Percentiles rank a stretch among this genome's conserved stretches.
phyloP scores from a whole-genome alignment of 768 basidiomycete species.

The Leccinum aurantiacum region DNA sequence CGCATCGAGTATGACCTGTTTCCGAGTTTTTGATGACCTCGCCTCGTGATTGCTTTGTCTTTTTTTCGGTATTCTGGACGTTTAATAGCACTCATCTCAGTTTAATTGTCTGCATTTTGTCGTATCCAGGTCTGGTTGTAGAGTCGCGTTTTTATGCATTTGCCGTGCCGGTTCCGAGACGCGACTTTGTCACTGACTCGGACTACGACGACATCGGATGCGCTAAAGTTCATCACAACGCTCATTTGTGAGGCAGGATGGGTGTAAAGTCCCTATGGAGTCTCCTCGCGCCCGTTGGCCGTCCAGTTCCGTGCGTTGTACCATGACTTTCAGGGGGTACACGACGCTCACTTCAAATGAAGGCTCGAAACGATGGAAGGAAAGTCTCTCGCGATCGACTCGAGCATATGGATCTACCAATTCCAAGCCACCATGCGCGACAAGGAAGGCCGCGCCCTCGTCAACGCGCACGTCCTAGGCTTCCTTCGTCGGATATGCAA shows the following conservation, averaged over 20 bases:
- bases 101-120: conserved; percentile 19
- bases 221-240: not conserved
- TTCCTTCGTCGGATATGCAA: conserved; percentile 90
- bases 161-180: not conserved
- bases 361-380: conserved; percentile 95
- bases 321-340: not conserved
- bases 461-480: conserved; percentile 93
- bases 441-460: conserved; percentile 86
- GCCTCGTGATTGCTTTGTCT: conserved; percentile 7
- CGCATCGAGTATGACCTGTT: not conserved
- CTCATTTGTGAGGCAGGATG: conserved; percentile 45
- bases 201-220: not conserved
- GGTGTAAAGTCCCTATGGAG: conserved; percentile 98
- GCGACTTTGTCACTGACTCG: conserved; percentile 9
- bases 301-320: conserved; percentile 79
- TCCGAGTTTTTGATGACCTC: conserved; percentile 13
- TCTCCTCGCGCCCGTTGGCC: conserved; percentile 87
- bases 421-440: conserved; percentile 99
- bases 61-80: conserved; percentile 17
- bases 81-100: conserved; percentile 15
- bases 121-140: conserved; percentile 7
- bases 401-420: conserved; percentile 99
- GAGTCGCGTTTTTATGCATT: conserved; percentile 7
- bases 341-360: conserved; percentile 9
- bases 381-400: conserved; percentile 96